Base-by-base conservation (phyloP, 306 rosid species). In the Cucurbita moschata region DNA sequence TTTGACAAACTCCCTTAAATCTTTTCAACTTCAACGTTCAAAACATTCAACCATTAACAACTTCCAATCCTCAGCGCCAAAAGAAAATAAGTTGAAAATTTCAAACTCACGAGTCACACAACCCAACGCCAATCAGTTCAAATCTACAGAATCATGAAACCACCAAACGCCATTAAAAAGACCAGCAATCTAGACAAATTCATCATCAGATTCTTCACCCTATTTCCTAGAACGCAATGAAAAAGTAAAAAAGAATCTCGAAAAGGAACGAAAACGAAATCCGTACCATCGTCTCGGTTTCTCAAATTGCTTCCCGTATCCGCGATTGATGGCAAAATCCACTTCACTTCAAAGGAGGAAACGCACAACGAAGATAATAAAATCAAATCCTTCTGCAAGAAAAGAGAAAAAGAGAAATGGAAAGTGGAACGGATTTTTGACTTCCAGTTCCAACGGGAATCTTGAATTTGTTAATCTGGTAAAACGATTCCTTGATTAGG, bases 381-480 rank as follows among this genome's bases (percentile, higher is more conserved):
- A 59, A 57, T 57, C 57, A 43, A 72, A 54, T 54, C 13, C 0
- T 40, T 52, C 6, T 2, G 15, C 44, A 40, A 72, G 54, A 72
- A 40, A 8, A 21, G 12, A n/a, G 4, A 51, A 73, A 73, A 55
- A 2, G 19, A 44, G 1, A 44, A 19, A 0, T 15, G 7, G 9
- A 14, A 75, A 60, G 78, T 49, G 37, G 71, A 55, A 30, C 35
- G 13, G 58, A n/a, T 35, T 75, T 61, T 75, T 75, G 78, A 75
- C 39, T 75, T 62, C 14, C 61, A 5, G 74, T 18, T 71, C 75
- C 35, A 30, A 49, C 26, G 43, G 75, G 75, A 71, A 52, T 71
- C 61, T 26, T 26, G 75, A 38, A 49, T 71, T 51, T 15, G 75
- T 26, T 70, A 64, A 9, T 64, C 71, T 44, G 51, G 71, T n/a